Conservation (phyloP, 1,139 yeast species). For the Blastobotrys aristatus region DNA sequence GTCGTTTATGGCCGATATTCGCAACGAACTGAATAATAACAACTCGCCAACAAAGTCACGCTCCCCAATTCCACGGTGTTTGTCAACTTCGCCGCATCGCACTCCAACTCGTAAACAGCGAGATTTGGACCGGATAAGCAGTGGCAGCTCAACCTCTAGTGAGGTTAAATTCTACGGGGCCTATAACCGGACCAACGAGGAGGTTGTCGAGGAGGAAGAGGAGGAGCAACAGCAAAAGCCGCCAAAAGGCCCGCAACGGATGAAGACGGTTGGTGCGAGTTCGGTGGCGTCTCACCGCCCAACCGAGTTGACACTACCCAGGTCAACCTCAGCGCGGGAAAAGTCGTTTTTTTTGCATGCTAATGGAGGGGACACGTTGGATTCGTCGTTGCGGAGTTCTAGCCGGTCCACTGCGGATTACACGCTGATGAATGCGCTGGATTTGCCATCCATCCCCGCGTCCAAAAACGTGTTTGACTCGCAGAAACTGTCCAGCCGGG, state of each 20-base stretch:
- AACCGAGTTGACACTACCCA: slow-evolving; percentile 3
- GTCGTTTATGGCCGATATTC: slow-evolving; percentile 13
- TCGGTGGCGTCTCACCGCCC: background rate
- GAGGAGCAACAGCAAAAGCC: background rate
- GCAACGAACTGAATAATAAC: slow-evolving; percentile 14
- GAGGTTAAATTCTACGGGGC: slow-evolving; percentile 4
- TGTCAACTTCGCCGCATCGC: too few relatives aligned
- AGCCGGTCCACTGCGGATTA: slow-evolving; percentile 26
- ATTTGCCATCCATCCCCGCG: slow-evolving; percentile 34
- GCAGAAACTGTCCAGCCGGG: slow-evolving; percentile 40
- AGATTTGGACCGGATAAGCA: background rate
- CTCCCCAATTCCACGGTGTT: background rate
- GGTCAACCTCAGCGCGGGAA: slow-evolving; percentile 8
- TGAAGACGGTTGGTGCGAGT: slow-evolving; percentile 9
- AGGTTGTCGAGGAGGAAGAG: background rate
- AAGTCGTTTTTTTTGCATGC: background rate
- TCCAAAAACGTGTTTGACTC: slow-evolving; percentile 34
- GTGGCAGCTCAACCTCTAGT: background rate
- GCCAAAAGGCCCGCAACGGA: slow-evolving; percentile 6
- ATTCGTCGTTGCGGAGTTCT: slow-evolving; percentile 23
- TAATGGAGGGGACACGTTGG: background rate
- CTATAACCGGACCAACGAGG: slow-evolving; percentile 6
- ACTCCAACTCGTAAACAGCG: background rate
- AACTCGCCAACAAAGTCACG: background rate
- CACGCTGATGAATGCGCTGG: slow-evolving; percentile 28